Percentiles rank a stretch among this genome's conserved stretches.
Conservation (phyloP, 1,284 basidiomycete species). For the Vanrija pseudolonga region DNA sequence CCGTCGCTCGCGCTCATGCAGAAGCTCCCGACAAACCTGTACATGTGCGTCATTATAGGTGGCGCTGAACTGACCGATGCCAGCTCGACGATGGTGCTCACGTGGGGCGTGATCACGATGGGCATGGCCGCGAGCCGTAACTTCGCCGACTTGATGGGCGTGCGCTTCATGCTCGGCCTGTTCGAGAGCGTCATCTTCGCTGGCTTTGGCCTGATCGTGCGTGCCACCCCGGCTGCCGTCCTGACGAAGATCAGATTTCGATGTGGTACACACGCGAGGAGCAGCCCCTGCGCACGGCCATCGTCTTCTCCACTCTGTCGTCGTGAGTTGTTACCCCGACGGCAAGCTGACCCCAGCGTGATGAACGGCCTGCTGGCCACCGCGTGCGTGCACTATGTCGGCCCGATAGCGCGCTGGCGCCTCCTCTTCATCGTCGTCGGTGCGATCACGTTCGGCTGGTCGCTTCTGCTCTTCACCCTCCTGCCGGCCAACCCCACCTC, state of each 20-base stretch:
- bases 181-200: slow-evolving; percentile 12
- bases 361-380: slow-evolving; percentile 24
- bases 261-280: slow-evolving; percentile 27
- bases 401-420: slow-evolving; percentile 10
- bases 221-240: too few relatives aligned
- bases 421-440: slow-evolving; percentile 12
- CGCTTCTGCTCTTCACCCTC: background rate
- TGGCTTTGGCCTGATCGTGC: background rate
- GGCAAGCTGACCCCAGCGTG: background rate
- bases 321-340: background rate
- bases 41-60: background rate
- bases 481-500: slow-evolving; percentile 15
- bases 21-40: slow-evolving; percentile 7
- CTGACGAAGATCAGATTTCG: slow-evolving; percentile 16
- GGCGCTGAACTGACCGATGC: too few relatives aligned
- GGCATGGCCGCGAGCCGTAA: slow-evolving; percentile 8
- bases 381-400: slow-evolving; percentile 11
- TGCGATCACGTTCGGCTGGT: too few relatives aligned
- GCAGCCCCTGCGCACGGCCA: slow-evolving; percentile 17
- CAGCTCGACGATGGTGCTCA: too few relatives aligned
- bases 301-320: slow-evolving; percentile 25
- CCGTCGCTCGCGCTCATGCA: slow-evolving; percentile 16
- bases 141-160: slow-evolving; percentile 13
- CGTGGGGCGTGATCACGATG: background rate
- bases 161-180: slow-evolving; percentile 21